Conservation (phyloP, 495 filamentous ascomycete genomes). For the Penicillium crystallinum region DNA sequence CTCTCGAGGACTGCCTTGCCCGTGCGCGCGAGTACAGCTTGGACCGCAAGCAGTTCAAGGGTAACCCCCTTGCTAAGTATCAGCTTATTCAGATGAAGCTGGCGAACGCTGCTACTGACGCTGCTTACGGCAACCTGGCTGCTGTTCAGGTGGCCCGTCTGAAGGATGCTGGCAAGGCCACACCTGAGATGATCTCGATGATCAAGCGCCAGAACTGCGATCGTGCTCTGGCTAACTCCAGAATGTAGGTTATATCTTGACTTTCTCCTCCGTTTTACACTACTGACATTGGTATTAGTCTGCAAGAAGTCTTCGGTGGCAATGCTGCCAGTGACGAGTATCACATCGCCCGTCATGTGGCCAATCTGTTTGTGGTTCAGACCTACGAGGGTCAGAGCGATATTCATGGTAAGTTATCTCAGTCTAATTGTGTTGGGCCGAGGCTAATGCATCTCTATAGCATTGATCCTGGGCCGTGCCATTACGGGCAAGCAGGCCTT, state of each 20-base stretch:
- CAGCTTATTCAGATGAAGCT: slow-evolving; percentile 99
- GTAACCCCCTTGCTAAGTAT: slow-evolving; percentile 92
- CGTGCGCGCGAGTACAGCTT: slow-evolving; percentile 81
- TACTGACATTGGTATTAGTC: slow-evolving; percentile 33
- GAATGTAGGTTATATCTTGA: slow-evolving; percentile 49
- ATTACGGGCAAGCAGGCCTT: slow-evolving; percentile 70
- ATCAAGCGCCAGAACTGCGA: slow-evolving; percentile 98
- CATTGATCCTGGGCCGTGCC: slow-evolving; percentile 63
- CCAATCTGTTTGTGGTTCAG: slow-evolving; percentile 95
- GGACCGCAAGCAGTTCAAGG: slow-evolving; percentile 93
- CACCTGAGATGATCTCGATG: slow-evolving; percentile 98
- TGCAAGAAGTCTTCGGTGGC: slow-evolving; percentile 95
- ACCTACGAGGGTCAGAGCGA: slow-evolving; percentile 98
- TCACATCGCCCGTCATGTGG: slow-evolving; percentile 86
- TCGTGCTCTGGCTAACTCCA: slow-evolving; percentile 71
- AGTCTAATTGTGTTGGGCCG: slow-evolving; percentile 5
- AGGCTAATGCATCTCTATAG: slow-evolving; percentile 29
- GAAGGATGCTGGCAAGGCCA: slow-evolving; percentile 81
- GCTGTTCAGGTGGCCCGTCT: slow-evolving; percentile 85
- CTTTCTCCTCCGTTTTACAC: background rate
- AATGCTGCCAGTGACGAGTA: slow-evolving; percentile 98
- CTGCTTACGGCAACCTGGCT: slow-evolving; percentile 80
- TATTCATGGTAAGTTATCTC: slow-evolving; percentile 71
- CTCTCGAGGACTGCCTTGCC: slow-evolving; percentile 82
- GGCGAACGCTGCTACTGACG: slow-evolving; percentile 85